A percentile compares a stretch with the other conserved stretches of the same genome.
Conservation (phyloP, 2,329 filamentous ascomycete genomes). For the Lachnellula cervina region DNA sequence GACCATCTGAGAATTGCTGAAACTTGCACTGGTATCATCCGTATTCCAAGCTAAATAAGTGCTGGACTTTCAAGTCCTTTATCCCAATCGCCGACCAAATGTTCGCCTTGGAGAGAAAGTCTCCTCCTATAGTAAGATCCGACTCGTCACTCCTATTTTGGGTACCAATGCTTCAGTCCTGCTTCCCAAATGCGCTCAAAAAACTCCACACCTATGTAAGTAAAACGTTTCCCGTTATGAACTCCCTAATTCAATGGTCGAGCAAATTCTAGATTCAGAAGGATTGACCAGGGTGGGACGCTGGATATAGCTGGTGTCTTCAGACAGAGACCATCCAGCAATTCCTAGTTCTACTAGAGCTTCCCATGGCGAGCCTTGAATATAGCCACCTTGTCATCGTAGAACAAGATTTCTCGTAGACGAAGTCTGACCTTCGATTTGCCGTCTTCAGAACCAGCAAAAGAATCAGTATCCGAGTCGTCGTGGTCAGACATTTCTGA, state of each 20-base stretch:
- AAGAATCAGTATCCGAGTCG: slow-evolving; percentile 46
- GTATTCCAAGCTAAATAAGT: slow-evolving; percentile 2
- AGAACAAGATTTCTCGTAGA: slow-evolving; percentile 75
- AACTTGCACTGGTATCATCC: slow-evolving; percentile 6
- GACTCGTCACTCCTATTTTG: slow-evolving; percentile 1
- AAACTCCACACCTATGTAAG: slow-evolving; percentile 17
- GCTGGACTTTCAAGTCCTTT: neutral
- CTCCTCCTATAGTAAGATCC: slow-evolving; percentile 5
- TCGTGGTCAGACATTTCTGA: slow-evolving; percentile 38
- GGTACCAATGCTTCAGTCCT: slow-evolving; percentile 11
- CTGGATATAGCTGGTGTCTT: neutral
- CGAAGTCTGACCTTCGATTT: slow-evolving; percentile 46
- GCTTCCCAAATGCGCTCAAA: slow-evolving; percentile 14
- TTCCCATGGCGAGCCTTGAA: slow-evolving; percentile 60
- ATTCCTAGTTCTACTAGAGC: slow-evolving; percentile 12
- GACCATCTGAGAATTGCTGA: neutral
- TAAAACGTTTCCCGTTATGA: neutral
- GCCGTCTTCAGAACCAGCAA: slow-evolving; percentile 42
- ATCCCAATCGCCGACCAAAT: slow-evolving; percentile 3
- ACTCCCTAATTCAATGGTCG: neutral
- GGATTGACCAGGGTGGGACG: neutral
- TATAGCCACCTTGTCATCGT: slow-evolving; percentile 76
- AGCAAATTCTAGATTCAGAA: neutral
- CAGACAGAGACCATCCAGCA: neutral
- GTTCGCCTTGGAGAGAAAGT: neutral